Conservation (phyloP, 2,329 filamentous ascomycete genomes). For the Acrocalymma vagum region DNA sequence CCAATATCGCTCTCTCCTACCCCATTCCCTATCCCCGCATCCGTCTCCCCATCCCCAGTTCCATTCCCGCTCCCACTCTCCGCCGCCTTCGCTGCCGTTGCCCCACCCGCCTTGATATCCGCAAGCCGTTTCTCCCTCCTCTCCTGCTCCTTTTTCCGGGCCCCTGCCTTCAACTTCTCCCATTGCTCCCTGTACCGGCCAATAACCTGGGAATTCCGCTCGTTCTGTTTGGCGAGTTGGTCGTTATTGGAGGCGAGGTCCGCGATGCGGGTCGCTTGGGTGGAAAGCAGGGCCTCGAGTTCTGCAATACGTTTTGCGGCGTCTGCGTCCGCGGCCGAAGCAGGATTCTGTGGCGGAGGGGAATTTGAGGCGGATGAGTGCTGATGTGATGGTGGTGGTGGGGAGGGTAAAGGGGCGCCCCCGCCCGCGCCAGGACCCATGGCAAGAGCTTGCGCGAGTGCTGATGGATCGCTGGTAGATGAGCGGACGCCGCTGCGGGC, state of each 20-base stretch:
- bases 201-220: slow-evolving; percentile 64
- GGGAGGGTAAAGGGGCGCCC: slow-evolving; percentile 27
- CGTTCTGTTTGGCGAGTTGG: slow-evolving; percentile 68
- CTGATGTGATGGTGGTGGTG: slow-evolving; percentile 8
- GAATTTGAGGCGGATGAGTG: background rate
- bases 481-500: slow-evolving; percentile 32
- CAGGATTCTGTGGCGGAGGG: slow-evolving; percentile 2
- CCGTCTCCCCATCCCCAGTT: slow-evolving; percentile 15
- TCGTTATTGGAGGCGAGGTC: slow-evolving; percentile 70
- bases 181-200: slow-evolving; percentile 69
- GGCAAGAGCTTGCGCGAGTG: slow-evolving; percentile 36
- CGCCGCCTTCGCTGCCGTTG: slow-evolving; percentile 37
- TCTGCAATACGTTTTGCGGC: slow-evolving; percentile 30
- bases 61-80: slow-evolving; percentile 23
- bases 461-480: slow-evolving; percentile 30
- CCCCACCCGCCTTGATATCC: slow-evolving; percentile 47
- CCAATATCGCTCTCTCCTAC: slow-evolving; percentile 16
- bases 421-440: slow-evolving; percentile 27
- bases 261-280: slow-evolving; percentile 30
- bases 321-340: slow-evolving; percentile 16
- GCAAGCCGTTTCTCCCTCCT: slow-evolving; percentile 26
- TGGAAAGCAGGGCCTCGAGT: slow-evolving; percentile 35
- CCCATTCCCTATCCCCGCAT: slow-evolving; percentile 8
- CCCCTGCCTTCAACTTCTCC: slow-evolving; percentile 74
- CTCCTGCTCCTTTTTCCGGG: slow-evolving; percentile 50